Percentiles rank a stretch among this genome's conserved stretches.
These are phyloP conservation scores for Solanum ossicruentum DNA, from an alignment of 257 asterid species.

Conservation along the genomic window DNA sequence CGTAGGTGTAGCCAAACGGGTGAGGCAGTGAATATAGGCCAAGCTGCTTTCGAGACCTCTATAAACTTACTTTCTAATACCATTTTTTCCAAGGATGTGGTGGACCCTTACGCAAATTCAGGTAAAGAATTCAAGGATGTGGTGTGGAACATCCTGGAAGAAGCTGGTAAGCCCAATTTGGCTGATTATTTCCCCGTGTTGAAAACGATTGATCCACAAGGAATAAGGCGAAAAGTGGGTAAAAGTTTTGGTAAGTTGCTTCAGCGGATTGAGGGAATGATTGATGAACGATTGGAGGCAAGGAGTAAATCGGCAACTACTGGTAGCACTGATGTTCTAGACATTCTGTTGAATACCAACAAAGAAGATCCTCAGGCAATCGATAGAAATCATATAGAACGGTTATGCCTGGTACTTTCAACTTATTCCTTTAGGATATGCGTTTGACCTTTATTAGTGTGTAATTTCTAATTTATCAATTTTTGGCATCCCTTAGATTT, in stretches of 20 bases:
- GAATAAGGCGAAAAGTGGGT: constrained; percentile 35
- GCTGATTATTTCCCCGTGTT: constrained; percentile 49
- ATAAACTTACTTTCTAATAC: constrained; percentile 39
- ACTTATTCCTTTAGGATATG: not conserved
- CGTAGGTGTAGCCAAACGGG: constrained; percentile 23
- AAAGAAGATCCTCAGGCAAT: not conserved
- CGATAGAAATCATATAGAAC: not conserved
- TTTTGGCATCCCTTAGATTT: not conserved
- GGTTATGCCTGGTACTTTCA: not conserved
- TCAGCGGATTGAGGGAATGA: constrained; percentile 21
- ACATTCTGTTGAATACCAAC: not conserved
- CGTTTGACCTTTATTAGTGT: not conserved
- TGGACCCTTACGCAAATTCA: constrained; percentile 46
- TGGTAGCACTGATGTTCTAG: not conserved
- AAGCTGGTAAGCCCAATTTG: constrained; percentile 55
- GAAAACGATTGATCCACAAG: constrained; percentile 39
- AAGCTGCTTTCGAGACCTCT: constrained; percentile 40
- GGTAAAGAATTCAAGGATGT: constrained; percentile 53
- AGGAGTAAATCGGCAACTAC: not conserved
- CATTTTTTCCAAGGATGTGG: constrained; percentile 38
- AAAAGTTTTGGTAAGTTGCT: constrained; percentile 24
- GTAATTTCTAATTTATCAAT: not conserved
- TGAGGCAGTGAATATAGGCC: constrained; percentile 40
- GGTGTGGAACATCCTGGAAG: constrained; percentile 35
- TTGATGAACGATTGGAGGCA: constrained; percentile 25